Base-by-base conservation (phyloP, 805 yeast genomes). In the Metschnikowia henanensis region DNA sequence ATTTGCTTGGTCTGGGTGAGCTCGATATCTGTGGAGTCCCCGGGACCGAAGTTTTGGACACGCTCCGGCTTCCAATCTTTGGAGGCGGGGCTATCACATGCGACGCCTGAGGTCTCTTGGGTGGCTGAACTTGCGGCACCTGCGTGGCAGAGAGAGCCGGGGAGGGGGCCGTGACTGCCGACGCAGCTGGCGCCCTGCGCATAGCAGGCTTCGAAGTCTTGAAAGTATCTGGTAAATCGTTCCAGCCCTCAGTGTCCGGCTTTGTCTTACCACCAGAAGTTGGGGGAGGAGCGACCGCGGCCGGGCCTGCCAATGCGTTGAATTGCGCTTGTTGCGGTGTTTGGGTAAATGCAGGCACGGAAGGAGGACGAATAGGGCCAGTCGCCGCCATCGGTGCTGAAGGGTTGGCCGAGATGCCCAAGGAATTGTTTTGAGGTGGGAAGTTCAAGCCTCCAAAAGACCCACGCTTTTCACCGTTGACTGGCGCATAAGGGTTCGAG, bases 171-270 rank as follows among this genome's bases (percentile, higher is more conserved):
- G 37, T 40, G 5, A 53, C 60, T 13, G 62, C 66, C 15, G 72
- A 66, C 6, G 77, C 66, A 15, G 80, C 70, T 17, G 78, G 74
- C 23, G 75, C 67, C 30, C 75, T 68, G 39, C 76, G 75, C 7
- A 49, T 31, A 5, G 57, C 37, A 8, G 74, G 62, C 22, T 65
- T 58, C 15, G 47, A 15, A 1, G 68, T 58, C 48, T 62, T 63
- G 64, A 75, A 75, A 8, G 73, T 65, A 9, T 77, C 72, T 38
- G 89, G 88, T 47, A 83, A 65, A 57, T 82, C 87, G 54, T 82
- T 83, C 88, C 89, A 83, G 3, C 87, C 88, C 30, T 82, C 87
- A 30, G 77, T 77, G 33, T 79, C 79, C 41, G 62, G 64, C 44
- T 72, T 75, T 46, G 52, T 53, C 51, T 47, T 53, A 47, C 40